These are phyloP conservation scores for Fraxinus quadrangulata DNA, from an alignment of 257 asterid species.

Conservation along the genomic window DNA sequence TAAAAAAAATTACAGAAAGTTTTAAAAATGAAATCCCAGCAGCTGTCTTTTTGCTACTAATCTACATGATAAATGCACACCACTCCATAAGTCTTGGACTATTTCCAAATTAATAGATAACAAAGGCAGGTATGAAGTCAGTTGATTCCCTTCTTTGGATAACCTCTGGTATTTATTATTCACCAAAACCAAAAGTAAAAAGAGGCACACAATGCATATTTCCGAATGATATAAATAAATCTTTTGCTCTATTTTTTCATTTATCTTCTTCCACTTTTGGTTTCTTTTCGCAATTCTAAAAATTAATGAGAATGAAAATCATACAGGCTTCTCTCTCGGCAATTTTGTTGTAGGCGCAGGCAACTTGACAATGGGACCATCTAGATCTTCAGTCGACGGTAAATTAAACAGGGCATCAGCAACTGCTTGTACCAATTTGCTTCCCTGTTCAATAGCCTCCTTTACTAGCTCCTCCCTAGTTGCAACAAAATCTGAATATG, in stretches of 20 bases:
- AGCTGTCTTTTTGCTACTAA: not conserved
- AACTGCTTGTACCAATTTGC: conserved; percentile 78
- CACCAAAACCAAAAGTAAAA: not conserved
- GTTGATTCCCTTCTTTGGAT: not conserved
- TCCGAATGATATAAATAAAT: too few species aligned
- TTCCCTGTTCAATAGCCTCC: conserved; percentile 65
- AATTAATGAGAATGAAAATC: conserved; percentile 15
- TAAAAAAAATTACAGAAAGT: not conserved
- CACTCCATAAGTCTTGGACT: not conserved
- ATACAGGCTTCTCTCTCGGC: conserved; percentile 87
- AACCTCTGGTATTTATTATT: not conserved
- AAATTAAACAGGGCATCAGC: conserved; percentile 75
- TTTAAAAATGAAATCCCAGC: not conserved
- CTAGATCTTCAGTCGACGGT: conserved; percentile 69
- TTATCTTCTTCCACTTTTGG: not conserved
- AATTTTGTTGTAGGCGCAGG: conserved; percentile 49
- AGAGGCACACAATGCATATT: too few species aligned
- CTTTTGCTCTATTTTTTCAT: not conserved
- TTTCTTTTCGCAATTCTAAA: not conserved
- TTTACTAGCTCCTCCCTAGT: conserved; percentile 72
- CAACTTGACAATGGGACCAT: conserved; percentile 73
- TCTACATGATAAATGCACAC: not conserved
- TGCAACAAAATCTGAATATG: not conserved
- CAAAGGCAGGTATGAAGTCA: not conserved
- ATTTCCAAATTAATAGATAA: too few species aligned